These are phyloP conservation scores for Wallacemonas sp. DNA, from an alignment of 208 protist genomes.

Conservation along the genomic window DNA sequence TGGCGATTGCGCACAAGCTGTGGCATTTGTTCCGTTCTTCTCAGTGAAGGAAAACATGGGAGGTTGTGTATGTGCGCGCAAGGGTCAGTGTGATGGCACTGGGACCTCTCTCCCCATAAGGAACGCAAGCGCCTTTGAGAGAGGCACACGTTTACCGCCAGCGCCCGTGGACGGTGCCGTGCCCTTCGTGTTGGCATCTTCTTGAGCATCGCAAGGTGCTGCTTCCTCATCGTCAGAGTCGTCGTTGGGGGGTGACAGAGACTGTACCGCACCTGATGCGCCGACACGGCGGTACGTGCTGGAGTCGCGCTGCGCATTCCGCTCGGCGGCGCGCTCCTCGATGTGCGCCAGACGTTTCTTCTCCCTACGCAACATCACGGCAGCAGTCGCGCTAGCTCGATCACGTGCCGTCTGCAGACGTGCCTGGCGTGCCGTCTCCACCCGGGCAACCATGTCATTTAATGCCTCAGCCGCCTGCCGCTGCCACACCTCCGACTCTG, in stretches of 20 bases:
- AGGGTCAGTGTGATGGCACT: no score
- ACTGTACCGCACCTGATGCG: background rate
- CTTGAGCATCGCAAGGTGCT: background rate
- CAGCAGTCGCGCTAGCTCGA: conserved; percentile 23
- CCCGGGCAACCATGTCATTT: background rate
- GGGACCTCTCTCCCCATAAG: conserved; percentile 41
- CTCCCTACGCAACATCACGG: background rate
- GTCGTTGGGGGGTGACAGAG: no score
- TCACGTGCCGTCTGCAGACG: conserved; percentile 15
- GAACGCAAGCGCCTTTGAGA: conserved; percentile 43
- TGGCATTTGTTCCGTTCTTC: no score
- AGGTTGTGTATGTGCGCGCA: no score
- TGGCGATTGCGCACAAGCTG: no score
- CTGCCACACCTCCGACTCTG: background rate
- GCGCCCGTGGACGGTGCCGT: no score
- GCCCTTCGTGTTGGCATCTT: no score
- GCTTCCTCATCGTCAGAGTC: background rate
- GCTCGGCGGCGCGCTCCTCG: conserved; percentile 20
- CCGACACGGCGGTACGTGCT: background rate
- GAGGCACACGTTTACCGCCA: conserved; percentile 22
- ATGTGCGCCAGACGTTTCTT: conserved; percentile 16
- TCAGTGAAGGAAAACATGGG: no score
- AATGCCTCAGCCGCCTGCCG: background rate
- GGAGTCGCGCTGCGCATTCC: conserved; percentile 8
- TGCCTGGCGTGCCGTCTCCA: conserved; percentile 7